Base-by-base conservation (phyloP, 495 filamentous ascomycete species). In the Podospora pseudoanserina region DNA sequence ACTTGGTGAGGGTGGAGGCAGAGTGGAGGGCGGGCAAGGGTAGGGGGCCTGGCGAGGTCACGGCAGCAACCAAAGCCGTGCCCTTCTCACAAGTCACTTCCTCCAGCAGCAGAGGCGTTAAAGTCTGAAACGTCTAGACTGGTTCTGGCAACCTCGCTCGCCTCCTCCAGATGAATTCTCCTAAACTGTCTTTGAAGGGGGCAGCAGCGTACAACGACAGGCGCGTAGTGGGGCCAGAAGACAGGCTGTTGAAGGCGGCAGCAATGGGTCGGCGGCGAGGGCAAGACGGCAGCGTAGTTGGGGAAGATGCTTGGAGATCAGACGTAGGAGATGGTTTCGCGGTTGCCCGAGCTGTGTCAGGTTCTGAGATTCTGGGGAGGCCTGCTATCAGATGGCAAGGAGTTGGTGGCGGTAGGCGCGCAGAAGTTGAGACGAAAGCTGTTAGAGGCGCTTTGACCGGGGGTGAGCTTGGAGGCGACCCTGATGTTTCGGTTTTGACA, bases 381-480 rank as follows among this genome's bases (percentile, higher is more conserved):
- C 54, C 67, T 73, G 75, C 72, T 79, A 77, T 74, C 76, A 78
- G 76, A 76, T 54, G 68, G 70, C 60, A 66, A 68, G 74, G 64
- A 20, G 23, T 64, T 65, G 60, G 71, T 66, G 71, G 65, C 60
- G 64, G 71, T 71, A 68, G 69, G 72, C 44, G 67, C 74, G 66
- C 30, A 44, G 68, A 65, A 71, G 77, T 80, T 81, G 80, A 82
- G 80, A 83, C 80, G 77, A 71, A 74, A 59, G 60, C 23, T 78
- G 80, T 82, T 78, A 79, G 77, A 79, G 77, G 70, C 71, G 79
- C 74, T 75, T 74, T 75, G 77, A 76, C 74, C 56, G 67, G 70
- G 76, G 70, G 68, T 64, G 20, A 68, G 57, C 32, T 63, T 68
- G 69, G 57, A 69, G 72, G 75, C 66, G 71, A 76, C 74, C 69